Conservation (phyloP, 148 eudicot species). For the Suaeda aralocaspica region DNA sequence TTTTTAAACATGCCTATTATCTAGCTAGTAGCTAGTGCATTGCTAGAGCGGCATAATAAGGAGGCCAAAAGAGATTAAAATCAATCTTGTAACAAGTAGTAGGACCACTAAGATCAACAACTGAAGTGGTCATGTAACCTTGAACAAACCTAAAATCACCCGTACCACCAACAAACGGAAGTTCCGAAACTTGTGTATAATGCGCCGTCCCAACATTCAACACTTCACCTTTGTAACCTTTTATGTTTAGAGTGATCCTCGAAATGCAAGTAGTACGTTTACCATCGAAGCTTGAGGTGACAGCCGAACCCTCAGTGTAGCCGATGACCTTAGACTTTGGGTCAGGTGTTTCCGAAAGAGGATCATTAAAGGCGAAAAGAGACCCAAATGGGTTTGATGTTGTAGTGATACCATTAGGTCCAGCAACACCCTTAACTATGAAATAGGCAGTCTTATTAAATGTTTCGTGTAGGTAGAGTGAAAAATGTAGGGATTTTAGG, state of each 20-base stretch:
- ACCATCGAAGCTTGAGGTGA: constrained; percentile 5
- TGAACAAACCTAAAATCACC: constrained; percentile 20
- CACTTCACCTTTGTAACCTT: constrained; percentile 3
- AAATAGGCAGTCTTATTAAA: constrained; percentile 4
- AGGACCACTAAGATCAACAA: constrained; percentile 5
- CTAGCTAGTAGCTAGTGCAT: no score
- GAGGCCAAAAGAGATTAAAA: constrained; percentile 20
- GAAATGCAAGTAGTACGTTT: neutral
- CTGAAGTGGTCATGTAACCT: constrained; percentile 5
- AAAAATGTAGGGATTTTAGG: constrained; percentile 14
- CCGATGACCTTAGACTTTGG: neutral
- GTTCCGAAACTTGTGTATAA: constrained; percentile 14
- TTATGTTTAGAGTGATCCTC: neutral
- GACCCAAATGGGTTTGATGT: neutral
- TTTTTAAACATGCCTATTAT: no score
- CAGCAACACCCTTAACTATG: constrained; percentile 13
- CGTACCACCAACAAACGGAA: constrained; percentile 15
- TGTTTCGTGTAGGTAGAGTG: constrained; percentile 10
- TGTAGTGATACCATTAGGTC: constrained; percentile 4
- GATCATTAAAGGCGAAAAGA: neutral
- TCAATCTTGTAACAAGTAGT: constrained; percentile 18
- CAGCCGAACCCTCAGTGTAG: neutral
- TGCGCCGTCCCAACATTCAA: constrained; percentile 14
- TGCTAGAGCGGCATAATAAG: constrained; percentile 16
- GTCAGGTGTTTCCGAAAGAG: constrained; percentile 6